phyloP scores from a whole-genome alignment of 148 eudicot species.

The Heliosperma pusillum region DNA sequence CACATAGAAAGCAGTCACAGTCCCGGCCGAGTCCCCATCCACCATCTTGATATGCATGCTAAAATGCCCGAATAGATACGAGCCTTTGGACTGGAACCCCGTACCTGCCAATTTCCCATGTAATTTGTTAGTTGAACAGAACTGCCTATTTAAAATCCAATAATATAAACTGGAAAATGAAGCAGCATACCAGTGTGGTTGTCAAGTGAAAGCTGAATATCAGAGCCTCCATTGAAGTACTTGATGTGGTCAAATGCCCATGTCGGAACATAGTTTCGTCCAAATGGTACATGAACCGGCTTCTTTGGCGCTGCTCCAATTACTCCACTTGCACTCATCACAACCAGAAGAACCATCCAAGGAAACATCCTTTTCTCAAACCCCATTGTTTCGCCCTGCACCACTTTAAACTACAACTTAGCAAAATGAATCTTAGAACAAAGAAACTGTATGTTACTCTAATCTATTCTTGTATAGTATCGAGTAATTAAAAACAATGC shows the following conservation, averaged over 20 bases:
- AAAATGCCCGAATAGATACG: slow-evolving; percentile 60
- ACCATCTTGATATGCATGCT: slow-evolving; percentile 53
- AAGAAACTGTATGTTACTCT: too few species aligned
- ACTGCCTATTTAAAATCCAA: not conserved
- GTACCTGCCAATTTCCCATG: slow-evolving; percentile 31
- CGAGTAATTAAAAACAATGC: too few species aligned
- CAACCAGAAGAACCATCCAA: not conserved
- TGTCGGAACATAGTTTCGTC: slow-evolving; percentile 63
- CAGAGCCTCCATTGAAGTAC: slow-evolving; percentile 61
- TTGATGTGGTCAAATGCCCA: slow-evolving; percentile 89
- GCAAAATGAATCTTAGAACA: too few species aligned
- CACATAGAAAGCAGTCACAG: slow-evolving; percentile 63
- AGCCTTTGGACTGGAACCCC: slow-evolving; percentile 58
- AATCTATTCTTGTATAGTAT: too few species aligned
- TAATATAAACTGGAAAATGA: too few species aligned
- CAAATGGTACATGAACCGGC: slow-evolving; percentile 59
- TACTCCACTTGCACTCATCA: slow-evolving; percentile 21
- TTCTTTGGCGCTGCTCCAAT: slow-evolving; percentile 42
- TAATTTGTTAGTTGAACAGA: not conserved
- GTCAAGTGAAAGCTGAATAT: slow-evolving; percentile 62
- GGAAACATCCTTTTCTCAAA: not conserved
- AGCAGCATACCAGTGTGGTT: slow-evolving; percentile 49
- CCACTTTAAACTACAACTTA: not conserved
- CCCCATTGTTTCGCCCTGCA: slow-evolving; percentile 12
- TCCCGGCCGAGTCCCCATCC: slow-evolving; percentile 54